A percentile compares a stretch with the other conserved stretches of the same genome.
phyloP scores from a whole-genome alignment of 192 early-diverging fungal species.

The Coemansia sp. region DNA sequence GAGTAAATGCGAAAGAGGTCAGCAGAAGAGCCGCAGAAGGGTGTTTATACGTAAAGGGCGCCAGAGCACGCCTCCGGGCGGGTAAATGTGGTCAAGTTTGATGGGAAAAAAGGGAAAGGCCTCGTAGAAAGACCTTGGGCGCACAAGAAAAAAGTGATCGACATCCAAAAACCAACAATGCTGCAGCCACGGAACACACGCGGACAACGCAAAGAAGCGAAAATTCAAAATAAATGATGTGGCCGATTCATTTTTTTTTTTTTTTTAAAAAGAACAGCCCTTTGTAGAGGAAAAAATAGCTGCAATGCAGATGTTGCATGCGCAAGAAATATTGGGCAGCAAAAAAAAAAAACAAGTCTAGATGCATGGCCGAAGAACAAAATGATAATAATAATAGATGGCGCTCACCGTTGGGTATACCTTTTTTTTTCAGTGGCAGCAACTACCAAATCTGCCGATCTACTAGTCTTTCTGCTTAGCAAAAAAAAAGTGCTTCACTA shows the following conservation, averaged over 20 bases:
- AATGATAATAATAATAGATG: neutral
- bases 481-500: neutral
- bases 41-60: neutral
- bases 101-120: neutral
- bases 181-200: constrained; percentile 1
- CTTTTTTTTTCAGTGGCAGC: neutral
- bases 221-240: constrained; percentile 1
- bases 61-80: neutral
- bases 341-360: neutral
- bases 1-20: neutral
- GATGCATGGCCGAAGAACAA: neutral
- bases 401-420: neutral
- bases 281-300: neutral
- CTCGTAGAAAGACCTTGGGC: neutral
- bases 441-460: neutral
- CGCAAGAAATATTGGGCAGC: neutral
- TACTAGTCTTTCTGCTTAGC: neutral
- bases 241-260: neutral
- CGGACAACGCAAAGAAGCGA: neutral
- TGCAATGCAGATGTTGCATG: constrained; percentile 5
- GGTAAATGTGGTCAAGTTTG: neutral
- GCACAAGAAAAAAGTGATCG: neutral
- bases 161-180: neutral
- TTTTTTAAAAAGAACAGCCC: neutral
- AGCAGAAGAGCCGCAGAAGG: neutral